Conservation (phyloP, 768 basidiomycete genomes). For the Mycena galopus region DNA sequence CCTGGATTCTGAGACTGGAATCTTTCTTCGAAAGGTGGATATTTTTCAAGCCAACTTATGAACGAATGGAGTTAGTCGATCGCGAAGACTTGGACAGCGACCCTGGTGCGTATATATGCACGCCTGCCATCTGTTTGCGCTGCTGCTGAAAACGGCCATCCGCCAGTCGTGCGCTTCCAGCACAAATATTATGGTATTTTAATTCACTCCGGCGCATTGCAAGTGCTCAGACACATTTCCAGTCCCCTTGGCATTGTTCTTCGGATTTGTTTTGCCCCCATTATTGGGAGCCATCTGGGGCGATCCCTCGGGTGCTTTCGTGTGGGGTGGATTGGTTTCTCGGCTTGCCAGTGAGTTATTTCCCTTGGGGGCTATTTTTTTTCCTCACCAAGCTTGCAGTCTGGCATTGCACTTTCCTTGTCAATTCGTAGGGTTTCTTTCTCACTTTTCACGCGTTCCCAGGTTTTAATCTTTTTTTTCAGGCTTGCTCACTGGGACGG, state of each 20-base stretch:
- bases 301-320: constrained; percentile 75
- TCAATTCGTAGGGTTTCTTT: constrained; percentile 70
- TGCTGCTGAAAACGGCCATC: background rate
- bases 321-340: constrained; percentile 80
- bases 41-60: constrained; percentile 80
- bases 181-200: constrained; percentile 73
- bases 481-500: constrained; percentile 88
- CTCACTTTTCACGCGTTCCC: background rate
- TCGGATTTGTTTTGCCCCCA: constrained; percentile 71
- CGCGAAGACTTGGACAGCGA: constrained; percentile 77
- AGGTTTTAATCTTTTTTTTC: too few species aligned
- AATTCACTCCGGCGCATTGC: background rate
- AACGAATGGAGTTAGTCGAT: constrained; percentile 73
- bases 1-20: background rate
- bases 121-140: background rate
- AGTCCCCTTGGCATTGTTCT: constrained; percentile 73
- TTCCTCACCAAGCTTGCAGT: constrained; percentile 51
- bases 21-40: constrained; percentile 66
- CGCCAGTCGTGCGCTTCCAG: constrained; percentile 74
- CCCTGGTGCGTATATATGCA: constrained; percentile 61
- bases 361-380: background rate
- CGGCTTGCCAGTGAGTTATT: constrained; percentile 66
- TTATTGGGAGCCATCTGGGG: constrained; percentile 68
- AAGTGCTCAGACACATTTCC: background rate
- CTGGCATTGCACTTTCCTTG: constrained; percentile 80